phyloP scores from a whole-genome alignment of 73 alveolate species.

The Tetrahymena thermophila region DNA sequence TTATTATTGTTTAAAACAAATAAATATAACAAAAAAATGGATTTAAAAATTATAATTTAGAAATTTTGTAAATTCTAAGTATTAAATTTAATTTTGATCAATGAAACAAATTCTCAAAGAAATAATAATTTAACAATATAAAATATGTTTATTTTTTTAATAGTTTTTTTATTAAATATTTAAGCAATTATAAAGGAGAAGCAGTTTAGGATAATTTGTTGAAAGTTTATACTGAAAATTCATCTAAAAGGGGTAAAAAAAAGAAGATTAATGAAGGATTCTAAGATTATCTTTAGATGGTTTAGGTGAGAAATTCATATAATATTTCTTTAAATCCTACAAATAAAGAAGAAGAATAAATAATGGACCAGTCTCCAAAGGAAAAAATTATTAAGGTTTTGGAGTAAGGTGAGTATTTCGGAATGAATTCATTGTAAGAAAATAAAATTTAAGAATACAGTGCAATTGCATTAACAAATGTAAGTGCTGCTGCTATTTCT shows the following conservation, averaged over 20 bases:
- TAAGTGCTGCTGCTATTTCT: background rate
- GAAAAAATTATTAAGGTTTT: background rate
- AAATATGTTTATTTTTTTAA: background rate
- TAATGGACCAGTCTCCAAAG: background rate
- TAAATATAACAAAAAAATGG: too few species aligned
- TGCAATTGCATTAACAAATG: background rate
- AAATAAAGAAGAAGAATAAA: background rate
- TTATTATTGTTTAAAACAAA: too few species aligned
- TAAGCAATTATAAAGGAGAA: background rate
- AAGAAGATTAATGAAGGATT: background rate
- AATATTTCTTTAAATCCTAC: too few species aligned
- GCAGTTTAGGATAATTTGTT: background rate
- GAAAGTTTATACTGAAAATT: background rate
- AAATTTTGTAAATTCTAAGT: too few species aligned
- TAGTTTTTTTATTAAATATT: background rate
- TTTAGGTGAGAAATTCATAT: background rate
- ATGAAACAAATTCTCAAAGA: too few species aligned
- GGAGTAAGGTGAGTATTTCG: background rate
- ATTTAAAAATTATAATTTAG: too few species aligned
- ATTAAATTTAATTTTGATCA: too few species aligned
- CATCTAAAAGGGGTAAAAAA: background rate
- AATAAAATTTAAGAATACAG: background rate
- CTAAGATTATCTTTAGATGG: background rate
- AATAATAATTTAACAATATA: background rate
- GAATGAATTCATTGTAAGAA: background rate